Evolutionary conservation across 2,329 filamentous ascomycete species (phyloP).

Genomic region (Alternaria solani): DNA sequence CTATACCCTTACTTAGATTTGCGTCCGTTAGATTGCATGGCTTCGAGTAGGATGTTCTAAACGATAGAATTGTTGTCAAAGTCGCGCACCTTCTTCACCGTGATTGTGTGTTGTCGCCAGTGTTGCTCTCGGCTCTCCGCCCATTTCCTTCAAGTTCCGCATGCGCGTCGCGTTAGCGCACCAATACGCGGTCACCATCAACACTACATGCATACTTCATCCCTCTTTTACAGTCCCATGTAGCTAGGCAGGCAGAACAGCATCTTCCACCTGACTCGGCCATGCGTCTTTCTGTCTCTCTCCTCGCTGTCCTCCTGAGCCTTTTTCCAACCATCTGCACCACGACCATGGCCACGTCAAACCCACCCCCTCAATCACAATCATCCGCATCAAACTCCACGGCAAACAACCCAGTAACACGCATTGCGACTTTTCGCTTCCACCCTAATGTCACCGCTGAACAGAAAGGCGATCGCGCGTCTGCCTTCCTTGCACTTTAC

Average conservation of each 20-base stretch:
- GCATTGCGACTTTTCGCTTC: slow-evolving; percentile 38
- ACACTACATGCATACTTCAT: neutral
- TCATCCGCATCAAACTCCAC: neutral
- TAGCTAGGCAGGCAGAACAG: neutral
- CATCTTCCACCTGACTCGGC: neutral
- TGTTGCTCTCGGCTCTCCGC: slow-evolving; percentile 20
- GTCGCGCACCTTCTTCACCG: neutral
- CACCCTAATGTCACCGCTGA: slow-evolving; percentile 18
- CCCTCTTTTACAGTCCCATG: neutral
- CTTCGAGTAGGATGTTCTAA: neutral
- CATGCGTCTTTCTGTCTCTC: neutral
- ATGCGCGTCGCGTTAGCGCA: neutral
- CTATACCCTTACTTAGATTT: neutral
- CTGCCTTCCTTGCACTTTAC: slow-evolving; percentile 35
- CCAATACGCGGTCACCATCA: neutral
- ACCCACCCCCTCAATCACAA: no score
- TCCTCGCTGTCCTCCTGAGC: neutral
- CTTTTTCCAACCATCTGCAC: neutral
- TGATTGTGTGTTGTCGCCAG: neutral
- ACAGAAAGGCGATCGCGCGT: slow-evolving; percentile 33
- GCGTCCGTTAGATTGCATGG: neutral
- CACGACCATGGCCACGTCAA: neutral
- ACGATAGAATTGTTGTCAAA: neutral
- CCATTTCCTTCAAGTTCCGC: slow-evolving; percentile 4
- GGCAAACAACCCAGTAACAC: slow-evolving; percentile 20